These are phyloP conservation scores for Linnemannia schmuckeri DNA, from an alignment of 192 early-diverging fungal genomes.

Conservation along the genomic window DNA sequence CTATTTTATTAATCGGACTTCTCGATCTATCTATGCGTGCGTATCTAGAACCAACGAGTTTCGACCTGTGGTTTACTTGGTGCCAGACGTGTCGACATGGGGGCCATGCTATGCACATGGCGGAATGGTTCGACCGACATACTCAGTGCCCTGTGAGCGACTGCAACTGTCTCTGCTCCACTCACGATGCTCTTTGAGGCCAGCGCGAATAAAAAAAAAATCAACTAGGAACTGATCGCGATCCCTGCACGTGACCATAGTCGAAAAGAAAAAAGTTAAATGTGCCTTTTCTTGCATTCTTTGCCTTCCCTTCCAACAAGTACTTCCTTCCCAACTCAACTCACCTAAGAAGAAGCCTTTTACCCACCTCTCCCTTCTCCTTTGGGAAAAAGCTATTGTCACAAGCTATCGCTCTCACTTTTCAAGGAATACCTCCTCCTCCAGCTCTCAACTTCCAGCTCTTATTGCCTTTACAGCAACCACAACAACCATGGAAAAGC, in stretches of 20 bases:
- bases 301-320: too few species aligned
- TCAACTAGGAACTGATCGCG: neutral
- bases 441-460: neutral
- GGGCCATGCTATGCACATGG: slow-evolving; percentile 92
- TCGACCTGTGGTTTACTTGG: slow-evolving; percentile 98
- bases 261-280: too few species aligned
- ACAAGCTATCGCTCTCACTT: neutral
- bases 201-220: neutral
- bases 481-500: neutral
- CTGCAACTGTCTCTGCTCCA: slow-evolving; percentile 81
- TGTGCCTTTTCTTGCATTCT: too few species aligned
- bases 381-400: neutral
- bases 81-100: slow-evolving; percentile 98
- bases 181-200: slow-evolving; percentile 39
- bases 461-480: neutral
- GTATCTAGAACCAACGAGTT: slow-evolving; percentile 64
- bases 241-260: neutral
- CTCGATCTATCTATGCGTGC: neutral
- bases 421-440: neutral
- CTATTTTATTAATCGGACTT: neutral
- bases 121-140: slow-evolving; percentile 92
- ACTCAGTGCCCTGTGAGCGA: slow-evolving; percentile 91
- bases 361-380: neutral
- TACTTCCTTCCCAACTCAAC: neutral
- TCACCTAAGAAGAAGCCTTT: neutral